phyloP scores from a whole-genome alignment of 1,284 basidiomycete species.

The Cronartium quercuum region DNA sequence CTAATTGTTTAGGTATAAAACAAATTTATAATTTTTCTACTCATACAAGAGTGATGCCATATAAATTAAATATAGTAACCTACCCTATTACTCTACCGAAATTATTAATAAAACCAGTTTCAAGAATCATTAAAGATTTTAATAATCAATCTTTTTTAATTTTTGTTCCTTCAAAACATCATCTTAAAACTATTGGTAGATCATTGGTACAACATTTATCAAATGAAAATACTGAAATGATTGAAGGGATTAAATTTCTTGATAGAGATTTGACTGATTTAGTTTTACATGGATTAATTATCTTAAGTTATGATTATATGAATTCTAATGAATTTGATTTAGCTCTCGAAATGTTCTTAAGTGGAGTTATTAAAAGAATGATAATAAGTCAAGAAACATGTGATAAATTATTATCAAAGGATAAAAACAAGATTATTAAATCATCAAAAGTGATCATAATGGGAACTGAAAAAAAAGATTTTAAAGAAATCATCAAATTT shows the following conservation, averaged over 20 bases:
- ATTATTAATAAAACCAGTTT: conserved; percentile 84
- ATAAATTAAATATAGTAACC: conserved; percentile 76
- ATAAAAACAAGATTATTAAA: conserved; percentile 65
- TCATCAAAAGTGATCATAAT: conserved; percentile 78
- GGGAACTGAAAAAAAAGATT: conserved; percentile 64
- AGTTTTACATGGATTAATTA: conserved; percentile 79
- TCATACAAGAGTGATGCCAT: conserved; percentile 71
- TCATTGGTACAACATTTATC: conserved; percentile 77
- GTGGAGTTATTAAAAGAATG: conserved; percentile 73
- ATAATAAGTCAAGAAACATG: conserved; percentile 74
- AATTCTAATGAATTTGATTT: conserved; percentile 64
- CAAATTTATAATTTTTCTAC: conserved; percentile 74
- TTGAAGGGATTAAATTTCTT: conserved; percentile 56
- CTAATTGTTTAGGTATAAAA: conserved; percentile 71
- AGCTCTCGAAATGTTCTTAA: conserved; percentile 73
- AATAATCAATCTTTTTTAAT: conserved; percentile 59
- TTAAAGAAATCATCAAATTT: conserved; percentile 43
- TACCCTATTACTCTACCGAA: conserved; percentile 83
- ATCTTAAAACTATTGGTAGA: conserved; percentile 68
- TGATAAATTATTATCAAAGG: conserved; percentile 59
- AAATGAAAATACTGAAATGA: conserved; percentile 55
- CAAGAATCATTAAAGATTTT: conserved; percentile 53
- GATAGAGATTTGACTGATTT: conserved; percentile 66
- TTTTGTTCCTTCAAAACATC: conserved; percentile 82
- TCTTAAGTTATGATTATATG: conserved; percentile 75